Conservation (phyloP, 169 alveolate genomes). For the Cryptosporidium canis region DNA sequence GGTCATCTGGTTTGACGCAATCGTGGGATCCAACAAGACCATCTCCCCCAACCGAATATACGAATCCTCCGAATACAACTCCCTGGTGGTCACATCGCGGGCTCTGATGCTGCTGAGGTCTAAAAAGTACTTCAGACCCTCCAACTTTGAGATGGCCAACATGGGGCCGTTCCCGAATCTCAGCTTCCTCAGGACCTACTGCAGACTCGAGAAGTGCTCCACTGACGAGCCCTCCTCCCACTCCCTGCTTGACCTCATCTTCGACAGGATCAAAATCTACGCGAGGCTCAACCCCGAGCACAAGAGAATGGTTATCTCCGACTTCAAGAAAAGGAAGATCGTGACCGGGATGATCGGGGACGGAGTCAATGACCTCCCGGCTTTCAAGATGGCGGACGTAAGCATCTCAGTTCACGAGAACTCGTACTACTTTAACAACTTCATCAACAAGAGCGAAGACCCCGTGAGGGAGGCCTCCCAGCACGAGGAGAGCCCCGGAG, state of each 20-base stretch:
- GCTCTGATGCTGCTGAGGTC: conserved; percentile 32
- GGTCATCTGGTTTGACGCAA: conserved; percentile 16
- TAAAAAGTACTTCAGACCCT: not conserved
- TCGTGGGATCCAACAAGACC: not conserved
- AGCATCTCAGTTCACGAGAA: conserved; percentile 41
- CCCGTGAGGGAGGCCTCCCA: not conserved
- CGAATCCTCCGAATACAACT: conserved; percentile 30
- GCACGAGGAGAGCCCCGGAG: not conserved
- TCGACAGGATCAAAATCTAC: conserved; percentile 36
- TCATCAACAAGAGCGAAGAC: not conserved
- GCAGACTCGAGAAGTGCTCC: not conserved
- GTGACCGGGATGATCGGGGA: conserved; percentile 68
- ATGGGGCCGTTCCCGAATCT: not conserved
- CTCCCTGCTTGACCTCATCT: conserved; percentile 8
- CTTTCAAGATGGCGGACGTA: conserved; percentile 56
- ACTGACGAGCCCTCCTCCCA: not conserved
- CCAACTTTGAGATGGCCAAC: not conserved
- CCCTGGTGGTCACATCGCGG: conserved; percentile 41
- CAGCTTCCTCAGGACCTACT: not conserved
- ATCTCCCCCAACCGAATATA: conserved; percentile 14
- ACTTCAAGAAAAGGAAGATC: conserved; percentile 6
- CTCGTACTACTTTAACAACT: not conserved
- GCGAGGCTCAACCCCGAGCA: conserved; percentile 66
- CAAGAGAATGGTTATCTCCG: conserved; percentile 11
- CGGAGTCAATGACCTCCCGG: conserved; percentile 62